Conservation (phyloP, 2,329 filamentous ascomycete genomes). For the Aspergillus hortae region DNA sequence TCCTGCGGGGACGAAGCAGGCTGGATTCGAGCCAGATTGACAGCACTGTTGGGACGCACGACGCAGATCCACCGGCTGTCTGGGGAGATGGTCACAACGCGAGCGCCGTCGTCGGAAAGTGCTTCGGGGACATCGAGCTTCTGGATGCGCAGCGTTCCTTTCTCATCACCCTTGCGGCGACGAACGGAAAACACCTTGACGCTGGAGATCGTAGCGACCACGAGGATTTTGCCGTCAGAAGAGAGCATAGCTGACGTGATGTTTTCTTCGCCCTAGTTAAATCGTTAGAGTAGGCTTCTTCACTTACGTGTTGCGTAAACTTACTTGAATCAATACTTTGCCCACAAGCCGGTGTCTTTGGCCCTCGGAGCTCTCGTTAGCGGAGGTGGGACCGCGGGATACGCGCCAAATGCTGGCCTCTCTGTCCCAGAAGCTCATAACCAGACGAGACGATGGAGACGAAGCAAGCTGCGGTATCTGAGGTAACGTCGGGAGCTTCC, state of each 20-base stretch:
- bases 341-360: constrained; percentile 54
- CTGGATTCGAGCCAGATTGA: constrained; percentile 52
- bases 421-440: constrained; percentile 90
- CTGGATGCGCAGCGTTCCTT: constrained; percentile 64
- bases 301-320: not conserved
- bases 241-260: constrained; percentile 74
- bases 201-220: constrained; percentile 70
- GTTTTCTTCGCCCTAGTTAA: constrained; percentile 66
- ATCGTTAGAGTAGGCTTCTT: constrained; percentile 38
- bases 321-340: constrained; percentile 57
- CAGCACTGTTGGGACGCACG: constrained; percentile 58
- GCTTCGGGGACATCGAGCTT: constrained; percentile 63
- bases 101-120: constrained; percentile 62
- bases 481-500: constrained; percentile 77
- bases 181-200: constrained; percentile 74
- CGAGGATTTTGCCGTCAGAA: constrained; percentile 66
- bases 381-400: constrained; percentile 44
- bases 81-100: constrained; percentile 54
- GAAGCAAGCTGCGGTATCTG: constrained; percentile 72
- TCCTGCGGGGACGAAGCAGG: constrained; percentile 38
- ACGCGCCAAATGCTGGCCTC: constrained; percentile 81
- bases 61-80: constrained; percentile 44
- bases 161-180: constrained; percentile 49
- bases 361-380: constrained; percentile 38
- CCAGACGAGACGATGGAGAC: constrained; percentile 67